Evolutionary conservation across 805 yeast genomes (phyloP).

Genomic region (Yamadazyma sp.): DNA sequence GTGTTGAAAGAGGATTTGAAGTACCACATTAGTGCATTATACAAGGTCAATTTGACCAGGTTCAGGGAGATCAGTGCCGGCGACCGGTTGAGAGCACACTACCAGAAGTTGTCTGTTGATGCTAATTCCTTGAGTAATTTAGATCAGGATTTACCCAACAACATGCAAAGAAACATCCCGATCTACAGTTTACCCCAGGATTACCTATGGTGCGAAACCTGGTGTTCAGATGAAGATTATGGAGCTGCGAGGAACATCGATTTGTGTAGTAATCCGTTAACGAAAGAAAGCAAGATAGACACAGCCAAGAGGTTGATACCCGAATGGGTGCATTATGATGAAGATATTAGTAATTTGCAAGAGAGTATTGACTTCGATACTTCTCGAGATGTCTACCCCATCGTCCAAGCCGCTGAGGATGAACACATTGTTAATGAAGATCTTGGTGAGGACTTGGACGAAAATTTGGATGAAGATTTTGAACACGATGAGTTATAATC

Average conservation of each 20-base stretch:
- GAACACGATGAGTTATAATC: slow-evolving; percentile 8
- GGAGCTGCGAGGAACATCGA: slow-evolving; percentile 74
- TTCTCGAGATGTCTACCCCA: slow-evolving; percentile 13
- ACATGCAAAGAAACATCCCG: slow-evolving; percentile 65
- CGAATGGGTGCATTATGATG: slow-evolving; percentile 72
- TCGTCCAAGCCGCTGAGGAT: not conserved
- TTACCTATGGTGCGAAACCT: slow-evolving; percentile 93
- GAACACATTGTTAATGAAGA: no score
- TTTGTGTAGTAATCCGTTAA: slow-evolving; percentile 78
- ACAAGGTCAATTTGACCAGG: slow-evolving; percentile 69
- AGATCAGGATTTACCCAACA: slow-evolving; percentile 94
- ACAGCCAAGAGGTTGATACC: slow-evolving; percentile 74
- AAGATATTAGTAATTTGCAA: slow-evolving; percentile 40
- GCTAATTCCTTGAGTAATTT: slow-evolving; percentile 76
- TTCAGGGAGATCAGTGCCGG: slow-evolving; percentile 74
- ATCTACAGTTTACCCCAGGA: slow-evolving; percentile 76
- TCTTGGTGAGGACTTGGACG: slow-evolving; percentile 1
- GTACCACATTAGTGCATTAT: slow-evolving; percentile 83
- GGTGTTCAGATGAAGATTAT: slow-evolving; percentile 72
- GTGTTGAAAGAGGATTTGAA: slow-evolving; percentile 56
- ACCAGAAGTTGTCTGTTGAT: slow-evolving; percentile 78
- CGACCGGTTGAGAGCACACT: slow-evolving; percentile 76
- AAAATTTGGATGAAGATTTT: not conserved
- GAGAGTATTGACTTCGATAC: not conserved
- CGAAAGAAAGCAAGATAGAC: slow-evolving; percentile 75